Evolutionary conservation across 768 basidiomycete species (phyloP), one percentile per base, ranked within the genome.

Genomic region (Tricholoma saponaceum): DNA sequence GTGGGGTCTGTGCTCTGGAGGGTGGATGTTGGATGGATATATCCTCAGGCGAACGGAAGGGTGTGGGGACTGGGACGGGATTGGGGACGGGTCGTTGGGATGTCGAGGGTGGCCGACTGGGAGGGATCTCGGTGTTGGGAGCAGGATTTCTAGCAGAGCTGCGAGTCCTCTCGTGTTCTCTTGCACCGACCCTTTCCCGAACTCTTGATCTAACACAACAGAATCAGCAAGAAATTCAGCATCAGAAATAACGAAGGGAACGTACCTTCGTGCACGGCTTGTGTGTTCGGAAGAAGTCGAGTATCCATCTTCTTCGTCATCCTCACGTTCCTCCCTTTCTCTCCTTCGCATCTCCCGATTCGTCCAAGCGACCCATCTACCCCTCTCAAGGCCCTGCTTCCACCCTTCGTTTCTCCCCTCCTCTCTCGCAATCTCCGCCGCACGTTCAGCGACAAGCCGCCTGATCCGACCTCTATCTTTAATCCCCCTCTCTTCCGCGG

Each of bases 391-490:
- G 3, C 83, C 84, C 60, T 83, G 77, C 60, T 75, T 74, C 63
- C 78, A 82, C 5, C 85, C 84, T 10, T 76, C 60, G 22, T 76
- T 71, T 39, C 80, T 66, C 4, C 84, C 85, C 60, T 85, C 79
- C 53, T 85, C 82, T 56, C 79, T 68, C 1, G 85, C 85, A 14
- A 70, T 58, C 2, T 80, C 75, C 30, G 84, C 70, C 7, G 82
- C 69, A 8, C 76, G 72, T 37, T 79, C 76, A 58, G 83, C 76
- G 7, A 76, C 69, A 39, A 84, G 54, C 61, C 74, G 73, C 32
- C 83, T 74, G 18, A 76, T 70, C 57, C 65, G 76, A 13, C 76
- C 72, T n/a, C 83, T 72, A 23, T 80, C 76, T 12, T 74, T 71
- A 8, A 70, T 68, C 0, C 79, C 79, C 35, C 77, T 73, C 5